Evolutionary conservation across 495 filamentous ascomycete genomes (phyloP).

Genomic region (Apiosordaria backusii): DNA sequence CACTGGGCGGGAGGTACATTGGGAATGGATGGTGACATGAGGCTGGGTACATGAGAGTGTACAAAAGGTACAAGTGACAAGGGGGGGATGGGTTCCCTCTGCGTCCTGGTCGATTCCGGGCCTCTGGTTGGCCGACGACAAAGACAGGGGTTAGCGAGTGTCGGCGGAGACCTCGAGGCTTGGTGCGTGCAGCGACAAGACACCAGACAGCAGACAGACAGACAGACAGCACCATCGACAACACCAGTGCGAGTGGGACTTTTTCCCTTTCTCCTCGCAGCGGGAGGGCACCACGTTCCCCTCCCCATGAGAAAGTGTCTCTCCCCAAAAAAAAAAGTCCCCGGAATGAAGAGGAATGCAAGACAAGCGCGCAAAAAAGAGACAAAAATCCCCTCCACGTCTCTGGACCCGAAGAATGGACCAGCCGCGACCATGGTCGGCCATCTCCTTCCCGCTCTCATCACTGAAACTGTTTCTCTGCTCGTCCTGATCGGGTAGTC

Average conservation of each 20-base stretch:
- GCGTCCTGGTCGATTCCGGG: slow-evolving; percentile 10
- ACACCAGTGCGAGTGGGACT: background rate
- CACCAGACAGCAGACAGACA: background rate
- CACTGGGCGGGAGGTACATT: slow-evolving; percentile 17
- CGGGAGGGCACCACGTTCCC: background rate
- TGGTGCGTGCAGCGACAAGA: slow-evolving; percentile 16
- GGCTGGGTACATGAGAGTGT: slow-evolving; percentile 17
- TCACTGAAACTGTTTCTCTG: background rate
- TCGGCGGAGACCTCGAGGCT: slow-evolving; percentile 24
- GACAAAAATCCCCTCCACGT: background rate
- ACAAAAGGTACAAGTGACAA: slow-evolving; percentile 14
- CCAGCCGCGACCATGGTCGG: background rate
- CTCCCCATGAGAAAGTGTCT: no score
- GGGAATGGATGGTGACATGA: slow-evolving; percentile 20
- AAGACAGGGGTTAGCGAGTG: slow-evolving; percentile 24
- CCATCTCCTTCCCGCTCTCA: background rate
- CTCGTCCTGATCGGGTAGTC: background rate
- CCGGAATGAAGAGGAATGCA: background rate
- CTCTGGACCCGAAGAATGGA: background rate
- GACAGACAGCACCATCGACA: background rate
- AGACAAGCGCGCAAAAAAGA: no score
- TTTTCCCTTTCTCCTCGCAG: background rate
- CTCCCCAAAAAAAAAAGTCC: no score
- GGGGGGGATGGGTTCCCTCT: slow-evolving; percentile 29
- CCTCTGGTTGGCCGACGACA: slow-evolving; percentile 22